Evolutionary conservation across 2,329 filamentous ascomycete genomes (phyloP).

Genomic region (Colletotrichum musae): DNA sequence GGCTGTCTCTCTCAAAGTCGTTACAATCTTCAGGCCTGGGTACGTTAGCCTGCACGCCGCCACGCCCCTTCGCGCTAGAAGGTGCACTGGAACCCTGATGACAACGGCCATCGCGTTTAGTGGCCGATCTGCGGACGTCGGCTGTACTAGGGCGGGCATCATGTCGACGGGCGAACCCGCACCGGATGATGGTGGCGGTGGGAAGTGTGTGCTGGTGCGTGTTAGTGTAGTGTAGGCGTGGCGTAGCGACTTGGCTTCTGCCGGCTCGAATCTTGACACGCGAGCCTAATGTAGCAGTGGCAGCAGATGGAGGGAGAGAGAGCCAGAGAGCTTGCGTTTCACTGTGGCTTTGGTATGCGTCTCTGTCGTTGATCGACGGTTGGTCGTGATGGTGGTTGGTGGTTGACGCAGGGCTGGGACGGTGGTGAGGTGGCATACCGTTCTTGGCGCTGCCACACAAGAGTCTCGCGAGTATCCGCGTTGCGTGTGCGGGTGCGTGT

Average conservation of each 20-base stretch:
- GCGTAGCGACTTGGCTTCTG: slow-evolving; percentile 10
- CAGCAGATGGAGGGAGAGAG: not conserved
- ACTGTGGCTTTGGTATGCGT: slow-evolving; percentile 11
- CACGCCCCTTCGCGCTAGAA: not conserved
- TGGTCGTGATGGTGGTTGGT: not conserved
- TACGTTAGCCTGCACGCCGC: not conserved
- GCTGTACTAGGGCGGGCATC: slow-evolving; percentile 34
- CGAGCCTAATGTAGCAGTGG: too few relatives aligned
- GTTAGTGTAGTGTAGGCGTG: slow-evolving; percentile 14
- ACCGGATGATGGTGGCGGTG: slow-evolving; percentile 19
- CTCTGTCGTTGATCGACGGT: too few relatives aligned
- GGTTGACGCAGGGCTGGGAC: slow-evolving; percentile 6
- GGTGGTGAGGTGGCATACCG: not conserved
- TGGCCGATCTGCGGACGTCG: slow-evolving; percentile 33
- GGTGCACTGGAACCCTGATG: slow-evolving; percentile 1
- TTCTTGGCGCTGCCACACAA: slow-evolving; percentile 17
- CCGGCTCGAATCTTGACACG: too few relatives aligned
- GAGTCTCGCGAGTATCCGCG: slow-evolving; percentile 21
- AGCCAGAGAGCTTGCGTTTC: slow-evolving; percentile 21
- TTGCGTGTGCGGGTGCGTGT: not conserved
- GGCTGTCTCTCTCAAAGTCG: too few relatives aligned
- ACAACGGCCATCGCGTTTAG: slow-evolving; percentile 33
- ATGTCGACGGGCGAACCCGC: slow-evolving; percentile 31
- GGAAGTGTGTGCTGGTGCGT: not conserved
- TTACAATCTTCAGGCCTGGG: too few relatives aligned